Evolutionary conservation across 78 protist species (phyloP).

Genomic region (Emiliania huxleyi): DNA sequence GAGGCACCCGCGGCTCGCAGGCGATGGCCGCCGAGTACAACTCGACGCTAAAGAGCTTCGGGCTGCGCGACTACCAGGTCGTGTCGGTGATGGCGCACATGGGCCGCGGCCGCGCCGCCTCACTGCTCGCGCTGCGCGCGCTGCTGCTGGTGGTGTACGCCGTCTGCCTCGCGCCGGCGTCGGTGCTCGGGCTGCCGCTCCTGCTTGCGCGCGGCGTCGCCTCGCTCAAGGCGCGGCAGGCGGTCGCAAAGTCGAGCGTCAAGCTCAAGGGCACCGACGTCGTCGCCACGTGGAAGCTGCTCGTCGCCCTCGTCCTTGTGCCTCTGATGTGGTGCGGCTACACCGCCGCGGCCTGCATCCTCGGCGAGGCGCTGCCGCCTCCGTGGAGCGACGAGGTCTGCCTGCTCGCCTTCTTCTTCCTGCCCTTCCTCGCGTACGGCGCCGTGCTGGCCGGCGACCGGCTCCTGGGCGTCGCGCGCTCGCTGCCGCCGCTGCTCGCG

Average conservation of each 20-base stretch:
- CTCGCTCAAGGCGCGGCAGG: neutral
- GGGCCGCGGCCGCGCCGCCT: neutral
- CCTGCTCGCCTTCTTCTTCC: neutral
- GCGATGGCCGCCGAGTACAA: neutral
- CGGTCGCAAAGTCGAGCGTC: neutral
- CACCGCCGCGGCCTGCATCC: neutral
- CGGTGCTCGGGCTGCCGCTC: neutral
- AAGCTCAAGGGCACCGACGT: constrained; percentile 41
- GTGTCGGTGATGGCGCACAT: too few relatives aligned
- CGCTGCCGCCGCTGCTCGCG: neutral
- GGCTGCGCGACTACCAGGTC: constrained; percentile 16
- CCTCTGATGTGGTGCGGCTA: neutral
- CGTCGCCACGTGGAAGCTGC: constrained; percentile 33
- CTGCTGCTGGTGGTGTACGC: neutral
- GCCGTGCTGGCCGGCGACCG: neutral
- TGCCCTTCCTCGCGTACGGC: neutral
- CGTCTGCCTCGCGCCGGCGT: neutral
- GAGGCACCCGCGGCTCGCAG: too few relatives aligned
- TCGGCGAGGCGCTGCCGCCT: neutral
- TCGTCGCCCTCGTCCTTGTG: neutral
- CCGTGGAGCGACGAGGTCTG: neutral
- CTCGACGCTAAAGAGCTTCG: neutral
- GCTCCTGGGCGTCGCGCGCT: neutral
- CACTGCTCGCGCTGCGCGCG: neutral
- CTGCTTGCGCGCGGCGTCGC: neutral